Base-by-base conservation (phyloP, 345 rosid species). In the Combretum micranthum region DNA sequence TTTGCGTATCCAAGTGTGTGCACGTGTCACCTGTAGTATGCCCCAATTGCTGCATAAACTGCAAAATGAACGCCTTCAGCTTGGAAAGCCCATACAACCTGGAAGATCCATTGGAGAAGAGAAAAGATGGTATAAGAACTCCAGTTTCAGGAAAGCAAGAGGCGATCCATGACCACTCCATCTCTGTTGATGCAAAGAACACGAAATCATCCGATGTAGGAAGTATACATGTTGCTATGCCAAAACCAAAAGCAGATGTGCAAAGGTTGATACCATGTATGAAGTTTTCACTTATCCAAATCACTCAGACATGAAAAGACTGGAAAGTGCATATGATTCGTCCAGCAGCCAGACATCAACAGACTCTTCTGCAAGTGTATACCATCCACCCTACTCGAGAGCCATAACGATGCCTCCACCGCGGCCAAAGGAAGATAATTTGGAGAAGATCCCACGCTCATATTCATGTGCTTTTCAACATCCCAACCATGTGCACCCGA, bases 401-500 rank as follows among this genome's bases (percentile, higher is more conserved):
- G 76, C 77, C 50, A 61, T 56, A 76, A 75, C 95, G 48, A 81
- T 81, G 90, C 87, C 84, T 1, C 82, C 74, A 51, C 77, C 63
- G 59, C 47, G 83, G 60, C 58, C 62, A 7, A 80, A 68, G 12
- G 63, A 58, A 11, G n/a, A 37, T 15, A 17, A 39, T 12, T 22
- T 5, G 20, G 72, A 61, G n/a, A 62, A 52, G 45, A 16, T 66
- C 39, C 48, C 17, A 15, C 55, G 86, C 17, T 66, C 77, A 15
- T 64, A 56, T 47, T 81, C 95, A 3, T 69, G 79, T 53, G 75
- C 80, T 1, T 43, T 57, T 43, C 68, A 54, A 52, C 51, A 75
- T 45, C 77, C 87, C 7, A 68, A 66, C 57, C 85, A 85, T 63
- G 90, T 91, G 44, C 96, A 91, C 56, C 98, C 96, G n/a, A 91